Evolutionary conservation across 2,329 filamentous ascomycete genomes (phyloP).

Genomic region (Hypoxylon rubiginosum): DNA sequence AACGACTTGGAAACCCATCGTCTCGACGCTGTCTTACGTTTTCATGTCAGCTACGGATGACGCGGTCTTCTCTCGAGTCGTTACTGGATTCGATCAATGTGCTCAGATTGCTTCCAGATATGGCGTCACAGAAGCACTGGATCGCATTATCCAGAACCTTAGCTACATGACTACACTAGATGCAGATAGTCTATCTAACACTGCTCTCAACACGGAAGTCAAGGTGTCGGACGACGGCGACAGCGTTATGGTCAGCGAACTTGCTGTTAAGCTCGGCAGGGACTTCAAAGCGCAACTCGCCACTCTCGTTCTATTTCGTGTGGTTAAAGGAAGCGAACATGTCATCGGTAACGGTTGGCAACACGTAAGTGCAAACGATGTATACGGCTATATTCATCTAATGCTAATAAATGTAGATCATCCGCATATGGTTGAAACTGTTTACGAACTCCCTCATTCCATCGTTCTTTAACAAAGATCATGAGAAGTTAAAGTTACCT

Average conservation of each 20-base stretch:
- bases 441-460: constrained; percentile 96
- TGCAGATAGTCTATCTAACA: constrained; percentile 81
- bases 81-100: constrained; percentile 96
- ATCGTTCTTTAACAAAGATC: constrained; percentile 76
- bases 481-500: constrained; percentile 77
- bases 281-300: constrained; percentile 95
- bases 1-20: constrained; percentile 93
- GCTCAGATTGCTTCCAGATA: constrained; percentile 92
- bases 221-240: constrained; percentile 86
- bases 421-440: constrained; percentile 93
- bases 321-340: constrained; percentile 86
- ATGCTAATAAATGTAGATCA: constrained; percentile 72
- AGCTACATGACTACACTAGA: constrained; percentile 92
- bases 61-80: constrained; percentile 91
- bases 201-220: constrained; percentile 92
- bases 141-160: constrained; percentile 91
- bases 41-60: constrained; percentile 99
- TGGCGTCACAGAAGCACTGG: constrained; percentile 84
- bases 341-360: constrained; percentile 84
- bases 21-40: constrained; percentile 95
- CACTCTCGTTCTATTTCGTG: constrained; percentile 93
- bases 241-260: constrained; percentile 94
- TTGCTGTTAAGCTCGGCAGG: constrained; percentile 93
- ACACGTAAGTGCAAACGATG: constrained; percentile 66
- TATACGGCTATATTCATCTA: constrained; percentile 47